phyloP scores from a whole-genome alignment of 345 rosid genomes.

The Microthlaspi erraticum region DNA sequence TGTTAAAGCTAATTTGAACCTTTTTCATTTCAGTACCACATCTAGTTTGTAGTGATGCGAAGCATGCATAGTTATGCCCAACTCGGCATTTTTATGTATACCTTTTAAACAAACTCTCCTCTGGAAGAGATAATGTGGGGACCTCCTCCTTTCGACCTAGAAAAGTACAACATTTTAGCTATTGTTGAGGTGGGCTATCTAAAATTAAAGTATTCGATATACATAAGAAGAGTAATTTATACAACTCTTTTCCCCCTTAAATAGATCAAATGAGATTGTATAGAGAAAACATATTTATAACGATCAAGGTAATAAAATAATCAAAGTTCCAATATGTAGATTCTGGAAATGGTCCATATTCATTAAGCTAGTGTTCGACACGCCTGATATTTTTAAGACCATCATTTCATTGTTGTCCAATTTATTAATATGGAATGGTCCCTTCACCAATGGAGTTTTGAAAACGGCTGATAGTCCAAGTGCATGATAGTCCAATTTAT shows the following conservation, averaged over 20 bases:
- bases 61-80: constrained; percentile 21
- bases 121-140: constrained; percentile 17
- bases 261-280: neutral
- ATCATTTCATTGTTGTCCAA: neutral
- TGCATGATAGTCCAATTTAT: too few relatives aligned
- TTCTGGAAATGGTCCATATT: constrained; percentile 1
- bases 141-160: constrained; percentile 15
- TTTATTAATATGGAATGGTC: constrained; percentile 1
- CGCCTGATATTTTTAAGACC: neutral
- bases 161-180: neutral
- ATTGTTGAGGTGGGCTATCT: too few relatives aligned
- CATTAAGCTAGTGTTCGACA: neutral
- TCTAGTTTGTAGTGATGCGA: constrained; percentile 10
- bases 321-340: constrained; percentile 1
- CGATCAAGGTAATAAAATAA: neutral
- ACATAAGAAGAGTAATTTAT: neutral
- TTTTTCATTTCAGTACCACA: neutral
- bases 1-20: neutral
- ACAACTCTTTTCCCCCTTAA: neutral
- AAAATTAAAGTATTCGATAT: too few relatives aligned
- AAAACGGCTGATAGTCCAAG: too few relatives aligned
- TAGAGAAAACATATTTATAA: neutral
- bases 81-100: neutral
- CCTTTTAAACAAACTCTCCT: too few relatives aligned
- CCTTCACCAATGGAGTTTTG: too few relatives aligned